phyloP scores from a whole-genome alignment of 2,329 filamentous ascomycete genomes.

The Fusarium nelsonii region DNA sequence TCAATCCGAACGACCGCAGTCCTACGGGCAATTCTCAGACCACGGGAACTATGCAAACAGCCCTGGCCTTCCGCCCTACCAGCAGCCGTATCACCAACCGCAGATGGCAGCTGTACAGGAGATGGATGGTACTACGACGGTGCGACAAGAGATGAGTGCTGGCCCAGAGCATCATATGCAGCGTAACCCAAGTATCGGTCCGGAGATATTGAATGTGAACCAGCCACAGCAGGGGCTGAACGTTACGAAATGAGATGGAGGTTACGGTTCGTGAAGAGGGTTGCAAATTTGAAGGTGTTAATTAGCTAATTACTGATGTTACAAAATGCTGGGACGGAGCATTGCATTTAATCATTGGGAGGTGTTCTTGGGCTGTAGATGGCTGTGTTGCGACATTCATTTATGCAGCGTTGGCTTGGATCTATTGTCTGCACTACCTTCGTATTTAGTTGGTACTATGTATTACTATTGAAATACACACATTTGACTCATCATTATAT shows the following conservation, averaged over 20 bases:
- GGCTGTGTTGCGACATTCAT: background rate
- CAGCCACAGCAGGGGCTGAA: conserved; percentile 8
- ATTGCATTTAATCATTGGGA: background rate
- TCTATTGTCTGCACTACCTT: background rate
- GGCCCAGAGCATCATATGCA: conserved; percentile 29
- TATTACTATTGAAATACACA: background rate
- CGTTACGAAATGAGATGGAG: conserved; percentile 5
- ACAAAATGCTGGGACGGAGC: background rate
- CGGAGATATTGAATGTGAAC: conserved; percentile 1
- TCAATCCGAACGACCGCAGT: conserved; percentile 33
- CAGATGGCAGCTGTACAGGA: conserved; percentile 40
- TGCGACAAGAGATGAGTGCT: conserved; percentile 41
- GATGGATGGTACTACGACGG: conserved; percentile 41
- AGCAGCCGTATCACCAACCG: conserved; percentile 17
- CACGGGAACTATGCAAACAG: conserved; percentile 6
- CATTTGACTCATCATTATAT: background rate
- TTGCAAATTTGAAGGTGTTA: background rate
- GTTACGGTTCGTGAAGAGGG: background rate
- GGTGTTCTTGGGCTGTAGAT: background rate
- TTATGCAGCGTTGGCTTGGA: background rate
- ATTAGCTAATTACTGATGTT: background rate
- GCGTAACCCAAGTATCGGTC: conserved; percentile 5
- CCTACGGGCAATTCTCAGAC: conserved; percentile 38
- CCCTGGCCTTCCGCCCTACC: conserved; percentile 31
- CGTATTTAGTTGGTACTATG: background rate